Evolutionary conservation across 108 stramenopile species (phyloP).

Genomic region (Cyclotella choctawhatcheeana): DNA sequence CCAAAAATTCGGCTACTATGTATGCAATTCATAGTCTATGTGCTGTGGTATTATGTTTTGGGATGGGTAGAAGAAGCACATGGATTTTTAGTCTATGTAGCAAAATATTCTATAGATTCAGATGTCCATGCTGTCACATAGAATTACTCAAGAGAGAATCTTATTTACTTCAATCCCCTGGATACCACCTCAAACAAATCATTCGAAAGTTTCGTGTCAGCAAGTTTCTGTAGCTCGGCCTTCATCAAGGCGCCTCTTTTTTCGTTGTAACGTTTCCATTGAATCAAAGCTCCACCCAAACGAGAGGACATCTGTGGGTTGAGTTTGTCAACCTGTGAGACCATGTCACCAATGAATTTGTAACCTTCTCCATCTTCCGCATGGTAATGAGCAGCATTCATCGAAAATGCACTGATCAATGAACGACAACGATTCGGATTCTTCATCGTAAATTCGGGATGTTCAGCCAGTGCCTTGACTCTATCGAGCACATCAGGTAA

Average conservation of each 20-base stretch:
- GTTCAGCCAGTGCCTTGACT: conserved; percentile 52
- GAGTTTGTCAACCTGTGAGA: conserved; percentile 43
- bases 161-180: conserved; percentile 51
- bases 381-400: conserved; percentile 73
- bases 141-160: too few species aligned
- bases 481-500: conserved; percentile 46
- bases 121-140: too few species aligned
- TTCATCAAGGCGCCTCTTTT: conserved; percentile 51
- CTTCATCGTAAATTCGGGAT: conserved; percentile 74
- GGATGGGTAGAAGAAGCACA: too few species aligned
- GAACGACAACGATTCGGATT: conserved; percentile 85
- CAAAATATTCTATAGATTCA: too few species aligned
- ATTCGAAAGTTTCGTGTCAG: conserved; percentile 43
- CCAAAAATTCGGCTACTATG: too few species aligned
- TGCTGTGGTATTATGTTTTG: too few species aligned
- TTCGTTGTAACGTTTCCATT: conserved; percentile 43
- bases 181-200: conserved; percentile 65
- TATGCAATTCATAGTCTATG: too few species aligned
- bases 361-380: conserved; percentile 78
- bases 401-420: conserved; percentile 65
- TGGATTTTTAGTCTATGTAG: too few species aligned
- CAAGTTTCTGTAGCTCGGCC: conserved; percentile 41
- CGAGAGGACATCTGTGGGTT: conserved; percentile 75
- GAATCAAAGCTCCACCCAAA: conserved; percentile 61
- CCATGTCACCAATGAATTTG: conserved; percentile 67